These are phyloP conservation scores for Candida berthetii DNA, from an alignment of 805 yeast genomes.

Conservation along the genomic window DNA sequence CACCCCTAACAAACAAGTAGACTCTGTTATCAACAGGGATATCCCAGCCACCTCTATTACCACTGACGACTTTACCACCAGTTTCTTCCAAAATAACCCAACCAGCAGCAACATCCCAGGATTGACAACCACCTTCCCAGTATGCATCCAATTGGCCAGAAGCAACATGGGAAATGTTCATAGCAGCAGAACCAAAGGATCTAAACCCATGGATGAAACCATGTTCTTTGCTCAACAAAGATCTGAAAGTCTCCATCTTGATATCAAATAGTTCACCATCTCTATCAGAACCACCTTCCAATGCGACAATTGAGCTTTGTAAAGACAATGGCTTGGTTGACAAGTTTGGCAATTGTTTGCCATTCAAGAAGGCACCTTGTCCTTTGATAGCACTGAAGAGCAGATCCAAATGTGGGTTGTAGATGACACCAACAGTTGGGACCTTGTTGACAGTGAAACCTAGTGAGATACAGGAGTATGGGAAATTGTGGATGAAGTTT, in stretches of 20 bases:
- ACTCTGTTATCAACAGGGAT: slow-evolving; percentile 44
- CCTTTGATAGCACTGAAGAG: slow-evolving; percentile 51
- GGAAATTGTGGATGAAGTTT: slow-evolving; percentile 57
- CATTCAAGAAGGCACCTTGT: slow-evolving; percentile 48
- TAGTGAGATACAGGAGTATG: slow-evolving; percentile 54
- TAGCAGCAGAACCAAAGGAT: slow-evolving; percentile 58
- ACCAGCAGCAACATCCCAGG: slow-evolving; percentile 69
- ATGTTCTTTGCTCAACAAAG: slow-evolving; percentile 40
- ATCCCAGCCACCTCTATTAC: slow-evolving; percentile 41
- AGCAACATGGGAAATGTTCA: slow-evolving; percentile 54
- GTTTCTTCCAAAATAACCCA: slow-evolving; percentile 56
- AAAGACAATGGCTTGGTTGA: slow-evolving; percentile 32
- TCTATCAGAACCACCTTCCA: slow-evolving; percentile 60
- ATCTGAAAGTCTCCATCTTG: slow-evolving; percentile 41
- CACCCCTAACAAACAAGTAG: slow-evolving; percentile 55
- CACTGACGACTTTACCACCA: slow-evolving; percentile 54
- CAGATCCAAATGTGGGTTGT: slow-evolving; percentile 49
- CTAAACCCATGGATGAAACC: slow-evolving; percentile 59
- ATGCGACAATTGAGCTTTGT: slow-evolving; percentile 47
- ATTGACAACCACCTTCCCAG: slow-evolving; percentile 69
- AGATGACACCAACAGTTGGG: slow-evolving; percentile 62
- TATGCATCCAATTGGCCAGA: slow-evolving; percentile 53
- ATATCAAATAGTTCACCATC: slow-evolving; percentile 41
- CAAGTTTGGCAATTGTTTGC: slow-evolving; percentile 25
- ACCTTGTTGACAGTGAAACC: slow-evolving; percentile 43